Base-by-base conservation (phyloP, 345 rosid species). In the Eutrema yunnanense region DNA sequence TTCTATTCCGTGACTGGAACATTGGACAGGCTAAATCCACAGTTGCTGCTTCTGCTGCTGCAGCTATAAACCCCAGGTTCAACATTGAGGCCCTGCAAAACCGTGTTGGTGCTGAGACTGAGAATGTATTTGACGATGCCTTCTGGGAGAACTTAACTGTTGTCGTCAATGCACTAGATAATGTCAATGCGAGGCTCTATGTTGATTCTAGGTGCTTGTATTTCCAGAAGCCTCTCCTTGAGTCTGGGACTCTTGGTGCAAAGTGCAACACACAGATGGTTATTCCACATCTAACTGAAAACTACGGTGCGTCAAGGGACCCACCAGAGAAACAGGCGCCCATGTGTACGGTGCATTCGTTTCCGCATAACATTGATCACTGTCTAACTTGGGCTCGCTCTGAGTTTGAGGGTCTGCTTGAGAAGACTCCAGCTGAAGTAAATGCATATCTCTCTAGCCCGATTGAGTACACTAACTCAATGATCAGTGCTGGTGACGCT, bases 291-390 rank as follows among this genome's bases (percentile, higher is more conserved):
- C 84, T 90, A 36, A 92, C 99, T 16, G 99, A 96, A 82, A 96
- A 96, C 66, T 96, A 96, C 65, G 99, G 99, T 44, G 98, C 99
- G 63, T 96, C 99, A 61, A 83, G 99, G 66, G 99, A 96, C 59
- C 99, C 99, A 52, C 99, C 99, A 5, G 99, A 96, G 92, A 96
- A 87, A 78, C 99, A 96, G 82, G 99, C 99, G 9, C 99, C 99
- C 19, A 96, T 96, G 99, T 96, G 98, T 79, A 96, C 99, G 9
- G 94, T 96, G 67, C 99, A 96, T 69, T 96, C 99, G 0, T 96
- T 96, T 79, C 99, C 99, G 2, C 99, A 96, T 86, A 96, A 92
- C 76, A 96, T 96, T 65, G 99, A 96, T 72, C 99, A 96, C 74
- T 96, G 99, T 81, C 76, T 96, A 74, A 92, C 99, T 49, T 96